Base-by-base conservation (phyloP, 2,329 filamentous ascomycete species). In the Calonectria leucothoes region DNA sequence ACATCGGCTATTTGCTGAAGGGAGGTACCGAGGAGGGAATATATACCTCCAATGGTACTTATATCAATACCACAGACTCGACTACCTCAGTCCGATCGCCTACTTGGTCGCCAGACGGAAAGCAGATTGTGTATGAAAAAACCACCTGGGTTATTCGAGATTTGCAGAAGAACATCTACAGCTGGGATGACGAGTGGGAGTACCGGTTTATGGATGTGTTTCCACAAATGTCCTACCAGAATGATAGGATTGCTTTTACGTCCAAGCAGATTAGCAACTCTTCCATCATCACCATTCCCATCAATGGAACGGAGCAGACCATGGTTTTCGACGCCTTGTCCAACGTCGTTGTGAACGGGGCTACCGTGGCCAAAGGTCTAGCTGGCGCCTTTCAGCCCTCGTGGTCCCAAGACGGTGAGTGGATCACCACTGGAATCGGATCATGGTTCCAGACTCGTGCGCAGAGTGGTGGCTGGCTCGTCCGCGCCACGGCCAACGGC, bases 211-310 rank as follows among this genome's bases (percentile, higher is more conserved):
- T 59, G 55, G 55, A 59, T 23, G 33, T 59, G 33, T 59, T 39
- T 33, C 33, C 55, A n/a, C 55, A 59, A 59, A 59, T 59, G 33
- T 59, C 55, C 33, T 59, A 59, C 55, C 55, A 59, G 33, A 59
- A 59, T 39, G 33, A 59, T 14, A 33, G 12, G 17, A 61, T 61
- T 17, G 55, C 35, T 7, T 61, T 39, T 35, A 27, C 55, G 23
- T 61, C 35, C 35, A 61, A 61, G 23, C 55, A 61, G 35, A 25
- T 35, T 8, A 14, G 55, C 15, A 61, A 61, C 14, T 61, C 55
- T 61, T 61, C 35, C 55, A 39, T 39, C 3, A 39, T 61, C 14
- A 39, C 55, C 3, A 61, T 61, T 29, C 55, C 33, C 12, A 39
- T 61, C 14, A 39, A 61, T 12, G 55, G 33, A 39, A 61, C 33